A percentile compares a stretch with the other conserved stretches of the same genome.
phyloP scores from a whole-genome alignment of 2,329 filamentous ascomycete species.

The Aspergillus texensis region DNA sequence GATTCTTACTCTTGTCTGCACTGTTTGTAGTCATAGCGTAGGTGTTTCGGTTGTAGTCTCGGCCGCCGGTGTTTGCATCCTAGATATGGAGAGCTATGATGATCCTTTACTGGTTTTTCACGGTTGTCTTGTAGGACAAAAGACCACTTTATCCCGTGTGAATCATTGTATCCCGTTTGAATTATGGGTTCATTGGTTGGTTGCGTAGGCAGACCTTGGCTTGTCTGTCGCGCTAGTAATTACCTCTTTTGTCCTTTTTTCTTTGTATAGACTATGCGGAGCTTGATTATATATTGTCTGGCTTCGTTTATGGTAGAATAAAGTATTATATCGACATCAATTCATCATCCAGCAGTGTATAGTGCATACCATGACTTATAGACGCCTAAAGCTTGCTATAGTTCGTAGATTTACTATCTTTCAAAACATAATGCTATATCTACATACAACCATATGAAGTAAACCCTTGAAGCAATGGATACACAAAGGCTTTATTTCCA shows the following conservation, averaged over 20 bases:
- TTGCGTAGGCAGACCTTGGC: background rate
- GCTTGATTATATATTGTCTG: background rate
- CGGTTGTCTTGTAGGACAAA: background rate
- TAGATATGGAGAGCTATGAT: background rate
- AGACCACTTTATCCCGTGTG: background rate
- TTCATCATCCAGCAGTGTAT: no score
- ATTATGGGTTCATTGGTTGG: background rate
- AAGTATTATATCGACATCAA: background rate
- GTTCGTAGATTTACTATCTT: background rate
- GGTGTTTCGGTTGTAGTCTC: background rate
- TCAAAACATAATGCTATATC: background rate
- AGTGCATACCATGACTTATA: no score
- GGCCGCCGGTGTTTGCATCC: background rate
- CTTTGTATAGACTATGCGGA: background rate
- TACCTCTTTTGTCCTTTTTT: background rate
- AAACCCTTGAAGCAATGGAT: background rate
- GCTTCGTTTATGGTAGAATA: background rate
- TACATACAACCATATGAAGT: background rate
- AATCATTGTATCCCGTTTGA: background rate
- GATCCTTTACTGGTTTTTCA: background rate
- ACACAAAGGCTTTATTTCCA: background rate
- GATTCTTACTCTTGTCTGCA: background rate
- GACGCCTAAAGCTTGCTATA: background rate
- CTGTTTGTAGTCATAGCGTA: background rate
- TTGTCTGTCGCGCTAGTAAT: background rate